Evolutionary conservation across 2,329 filamentous ascomycete genomes (phyloP), one percentile per base, ranked within the genome.

Genomic region (Colletotrichum liriopes): DNA sequence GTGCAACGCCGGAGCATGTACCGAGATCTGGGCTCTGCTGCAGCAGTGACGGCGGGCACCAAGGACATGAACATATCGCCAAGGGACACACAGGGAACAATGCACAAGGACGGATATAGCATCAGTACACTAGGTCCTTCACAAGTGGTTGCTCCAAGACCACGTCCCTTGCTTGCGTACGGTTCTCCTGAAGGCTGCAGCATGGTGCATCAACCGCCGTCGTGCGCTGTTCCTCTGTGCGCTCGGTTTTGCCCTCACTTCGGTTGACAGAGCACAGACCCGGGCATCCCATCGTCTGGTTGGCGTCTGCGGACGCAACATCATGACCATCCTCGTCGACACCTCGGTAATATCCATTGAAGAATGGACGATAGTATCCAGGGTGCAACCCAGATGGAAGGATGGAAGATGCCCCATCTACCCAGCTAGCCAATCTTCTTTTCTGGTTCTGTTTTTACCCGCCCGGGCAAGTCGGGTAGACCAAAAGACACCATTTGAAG

Each of bases 111-210:
- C 58, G 29, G 29, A 37, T n/a, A 23, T 23, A 18, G 29, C 43
- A 14, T 20, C 37, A 23, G 54, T 26, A 2, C 23, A 26, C 23
- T 26, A 3, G 11, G 35, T 8, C 26, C 23, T 18, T 8, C 14
- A 5, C n/a, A 58, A 3, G 35, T 1, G 54, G 35, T 23, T 23
- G 14, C 54, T 35, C 20, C 35, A 37, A 41, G 35, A n/a, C 20
- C 47, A 26, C 47, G 23, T 49, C 47, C 55, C 55, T 58, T n/a
- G 32, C 37, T 58, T n/a, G 32, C 37, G n/a, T 26, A 41, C n/a
- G 35, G 35, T 14, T 58, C 55, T 58, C n/a, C n/a, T 41, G n/a
- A 20, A 14, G 7, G 26, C 14, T 52, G 51, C 51, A 52, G 26
- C 26, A 18, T 32, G 51, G 23, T 52, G 58, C 41, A 47, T 14